Base-by-base conservation (phyloP, 768 basidiomycete species). In the Rickenella mellea region DNA sequence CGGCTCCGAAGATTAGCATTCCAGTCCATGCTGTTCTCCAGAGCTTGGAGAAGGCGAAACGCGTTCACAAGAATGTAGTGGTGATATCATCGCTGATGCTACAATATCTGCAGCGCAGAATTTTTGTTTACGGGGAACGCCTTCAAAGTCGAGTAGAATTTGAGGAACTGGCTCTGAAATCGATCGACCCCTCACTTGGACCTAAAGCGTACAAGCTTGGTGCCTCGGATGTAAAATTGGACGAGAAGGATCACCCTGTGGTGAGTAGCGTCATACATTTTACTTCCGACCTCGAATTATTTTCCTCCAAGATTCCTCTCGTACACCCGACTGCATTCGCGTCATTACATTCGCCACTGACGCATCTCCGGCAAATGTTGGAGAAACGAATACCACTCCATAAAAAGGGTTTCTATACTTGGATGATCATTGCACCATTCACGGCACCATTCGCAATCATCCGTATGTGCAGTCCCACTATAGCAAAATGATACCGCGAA, bases 371-470 rank as follows among this genome's bases (percentile, higher is more conserved):
- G 28, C 51, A 64, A 0, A 63, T 84, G 24, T 58, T 83, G 21
- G 63, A 66, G 35, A 62, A 64, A 43, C 73, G 81, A 20, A 72
- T 69, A 28, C 81, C 83, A 11, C 68, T 62, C 15, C 86, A 90
- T 62, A 67, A 66, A 50, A 74, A 67, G 51, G 80, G 83, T 2
- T 78, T 84, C 49, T 74, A 65, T 48, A 57, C 68, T 3, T 90
- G 83, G 82, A 67, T 80, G 61, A 43, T 73, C 5, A 55, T 82
- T 27, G 66, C 80, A 20, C 87, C 86, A 1, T 54, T 89, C 14
- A 89, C 84, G 4, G 66, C 76, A n/a, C 86, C 86, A 2, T 77
- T 90, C 50, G 70, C 73, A 63, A 54, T 90, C 40, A 73, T 90
- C 50, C 87, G 86, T 88, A 53, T 43, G 86, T 64, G 27, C 7